phyloP scores from a whole-genome alignment of 306 rosid genomes.

The Prunus fruticosa region DNA sequence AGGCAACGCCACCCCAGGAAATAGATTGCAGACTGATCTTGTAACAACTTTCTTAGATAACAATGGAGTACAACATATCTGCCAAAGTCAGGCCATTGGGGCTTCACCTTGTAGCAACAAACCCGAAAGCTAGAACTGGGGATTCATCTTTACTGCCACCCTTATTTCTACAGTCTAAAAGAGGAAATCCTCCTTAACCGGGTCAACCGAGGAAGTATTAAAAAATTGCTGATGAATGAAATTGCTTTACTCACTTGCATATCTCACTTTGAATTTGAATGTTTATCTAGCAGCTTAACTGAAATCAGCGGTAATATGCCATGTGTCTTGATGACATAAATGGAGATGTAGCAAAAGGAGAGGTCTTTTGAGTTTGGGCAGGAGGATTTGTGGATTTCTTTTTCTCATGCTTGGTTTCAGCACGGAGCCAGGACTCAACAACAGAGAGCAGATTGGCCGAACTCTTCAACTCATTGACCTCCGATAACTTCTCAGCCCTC shows the following conservation, averaged over 20 bases:
- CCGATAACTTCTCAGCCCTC: constrained; percentile 71
- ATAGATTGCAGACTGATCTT: background rate
- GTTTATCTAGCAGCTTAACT: background rate
- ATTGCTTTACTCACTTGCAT: constrained; percentile 9
- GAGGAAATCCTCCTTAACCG: background rate
- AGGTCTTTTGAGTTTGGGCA: constrained; percentile 36
- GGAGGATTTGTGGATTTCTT: constrained; percentile 46
- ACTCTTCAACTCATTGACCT: constrained; percentile 65
- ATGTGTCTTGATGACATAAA: constrained; percentile 77
- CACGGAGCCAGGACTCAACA: constrained; percentile 91
- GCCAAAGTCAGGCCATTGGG: background rate
- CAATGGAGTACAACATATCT: background rate
- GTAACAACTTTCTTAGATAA: background rate
- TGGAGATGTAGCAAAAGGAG: constrained; percentile 45
- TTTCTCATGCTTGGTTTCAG: constrained; percentile 68
- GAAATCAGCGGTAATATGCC: constrained; percentile 75
- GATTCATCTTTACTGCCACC: constrained; percentile 9
- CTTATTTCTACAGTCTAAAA: constrained; percentile 8
- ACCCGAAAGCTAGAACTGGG: background rate
- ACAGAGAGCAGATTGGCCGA: constrained; percentile 77
- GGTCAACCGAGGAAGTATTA: background rate
- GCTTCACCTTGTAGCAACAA: background rate
- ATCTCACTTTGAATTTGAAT: background rate
- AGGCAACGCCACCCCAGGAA: background rate
- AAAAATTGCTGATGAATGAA: background rate